A percentile compares a stretch with the other conserved stretches of the same genome.
These are phyloP conservation scores for Salix caprea DNA, from an alignment of 345 rosid genomes.

Conservation along the genomic window DNA sequence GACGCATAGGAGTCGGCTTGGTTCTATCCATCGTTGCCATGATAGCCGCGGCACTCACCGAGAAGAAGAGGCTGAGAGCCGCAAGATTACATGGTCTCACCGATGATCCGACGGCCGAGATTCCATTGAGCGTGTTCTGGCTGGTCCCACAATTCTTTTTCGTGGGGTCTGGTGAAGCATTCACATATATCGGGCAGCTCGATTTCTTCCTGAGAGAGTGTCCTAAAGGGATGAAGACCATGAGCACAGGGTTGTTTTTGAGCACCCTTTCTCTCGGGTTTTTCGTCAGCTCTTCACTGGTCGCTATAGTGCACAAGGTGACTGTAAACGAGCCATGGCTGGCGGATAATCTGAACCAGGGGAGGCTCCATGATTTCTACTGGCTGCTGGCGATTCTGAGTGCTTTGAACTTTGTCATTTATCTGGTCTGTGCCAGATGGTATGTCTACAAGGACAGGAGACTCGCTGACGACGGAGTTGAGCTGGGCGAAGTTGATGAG, in stretches of 20 bases:
- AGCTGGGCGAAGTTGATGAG: slow-evolving; percentile 51
- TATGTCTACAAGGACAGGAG: slow-evolving; percentile 93
- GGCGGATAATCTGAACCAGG: slow-evolving; percentile 73
- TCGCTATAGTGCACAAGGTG: slow-evolving; percentile 61
- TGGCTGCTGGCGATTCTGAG: slow-evolving; percentile 75
- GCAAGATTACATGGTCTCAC: slow-evolving; percentile 41
- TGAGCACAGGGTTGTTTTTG: slow-evolving; percentile 85
- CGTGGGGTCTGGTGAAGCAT: slow-evolving; percentile 88
- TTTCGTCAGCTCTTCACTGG: slow-evolving; percentile 72
- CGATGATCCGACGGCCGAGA: slow-evolving; percentile 32
- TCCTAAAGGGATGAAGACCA: slow-evolving; percentile 97
- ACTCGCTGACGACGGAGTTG: slow-evolving; percentile 63
- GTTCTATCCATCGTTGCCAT: slow-evolving; percentile 53
- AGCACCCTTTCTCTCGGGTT: slow-evolving; percentile 88
- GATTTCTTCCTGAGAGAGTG: slow-evolving; percentile 93
- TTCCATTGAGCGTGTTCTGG: slow-evolving; percentile 78
- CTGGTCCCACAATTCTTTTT: slow-evolving; percentile 73
- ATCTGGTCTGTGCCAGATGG: slow-evolving; percentile 61
- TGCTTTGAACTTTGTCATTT: slow-evolving; percentile 50
- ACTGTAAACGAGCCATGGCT: slow-evolving; percentile 68
- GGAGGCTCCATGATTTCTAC: slow-evolving; percentile 75
- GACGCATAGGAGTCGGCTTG: slow-evolving; percentile 75
- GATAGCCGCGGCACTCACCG: slow-evolving; percentile 67
- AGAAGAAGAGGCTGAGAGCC: slow-evolving; percentile 50
- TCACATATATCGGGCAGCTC: slow-evolving; percentile 78